Percentiles rank a stretch among this genome's conserved stretches.
phyloP scores from a whole-genome alignment of 2,329 filamentous ascomycete genomes.

The Xylariaceae sp. region DNA sequence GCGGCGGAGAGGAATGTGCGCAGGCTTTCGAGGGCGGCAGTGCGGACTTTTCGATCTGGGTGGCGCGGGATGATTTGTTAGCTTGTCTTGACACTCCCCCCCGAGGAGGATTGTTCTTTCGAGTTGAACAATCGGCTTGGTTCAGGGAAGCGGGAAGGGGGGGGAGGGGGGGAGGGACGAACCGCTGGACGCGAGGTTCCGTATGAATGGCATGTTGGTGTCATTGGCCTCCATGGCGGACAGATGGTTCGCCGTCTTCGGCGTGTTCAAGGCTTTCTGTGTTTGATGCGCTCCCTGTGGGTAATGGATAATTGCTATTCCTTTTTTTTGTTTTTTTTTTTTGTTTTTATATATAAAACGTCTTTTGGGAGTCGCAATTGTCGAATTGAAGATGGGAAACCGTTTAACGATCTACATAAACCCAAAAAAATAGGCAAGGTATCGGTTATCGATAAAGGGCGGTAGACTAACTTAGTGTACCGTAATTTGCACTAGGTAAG shows the following conservation, averaged over 20 bases:
- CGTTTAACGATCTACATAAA: too few species aligned
- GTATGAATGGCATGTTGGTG: slow-evolving; percentile 66
- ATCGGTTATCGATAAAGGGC: neutral
- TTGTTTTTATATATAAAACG: neutral
- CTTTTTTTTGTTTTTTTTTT: neutral
- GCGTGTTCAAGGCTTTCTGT: neutral
- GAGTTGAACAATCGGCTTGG: neutral
- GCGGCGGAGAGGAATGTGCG: slow-evolving; percentile 67
- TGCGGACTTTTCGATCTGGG: slow-evolving; percentile 70
- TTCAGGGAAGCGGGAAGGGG: neutral
- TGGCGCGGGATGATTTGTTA: neutral
- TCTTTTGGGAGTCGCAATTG: too few species aligned
- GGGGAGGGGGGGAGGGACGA: slow-evolving; percentile 29
- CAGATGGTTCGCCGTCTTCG: neutral
- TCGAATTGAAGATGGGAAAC: too few species aligned
- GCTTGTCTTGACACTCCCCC: neutral
- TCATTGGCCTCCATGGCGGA: slow-evolving; percentile 36
- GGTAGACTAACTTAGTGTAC: too few species aligned
- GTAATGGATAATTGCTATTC: neutral
- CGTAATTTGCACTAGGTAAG: too few species aligned
- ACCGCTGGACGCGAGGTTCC: slow-evolving; percentile 81
- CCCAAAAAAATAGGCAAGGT: neutral
- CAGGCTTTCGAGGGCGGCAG: slow-evolving; percentile 70
- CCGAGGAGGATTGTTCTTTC: neutral
- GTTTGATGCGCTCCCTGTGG: neutral